Evolutionary conservation across 2,329 filamentous ascomycete species (phyloP).

Genomic region (Fusarium paranaense): DNA sequence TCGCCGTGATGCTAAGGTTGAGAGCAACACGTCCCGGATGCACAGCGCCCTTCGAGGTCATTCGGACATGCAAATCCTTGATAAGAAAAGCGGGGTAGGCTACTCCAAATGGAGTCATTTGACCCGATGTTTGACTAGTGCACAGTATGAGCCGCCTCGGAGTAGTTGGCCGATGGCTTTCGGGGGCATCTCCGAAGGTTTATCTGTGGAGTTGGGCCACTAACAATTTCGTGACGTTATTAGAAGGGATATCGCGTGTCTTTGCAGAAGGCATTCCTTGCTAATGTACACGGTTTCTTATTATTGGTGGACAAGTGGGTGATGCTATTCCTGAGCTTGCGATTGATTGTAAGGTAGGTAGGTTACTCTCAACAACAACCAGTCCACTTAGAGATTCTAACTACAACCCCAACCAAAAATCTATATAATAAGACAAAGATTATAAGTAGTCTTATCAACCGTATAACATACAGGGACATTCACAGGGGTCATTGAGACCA

Average conservation of each 20-base stretch:
- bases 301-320: not conserved
- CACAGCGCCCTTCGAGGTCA: not conserved
- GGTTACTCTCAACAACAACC: not conserved
- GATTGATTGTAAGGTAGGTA: not conserved
- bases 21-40: not conserved
- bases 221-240: not conserved
- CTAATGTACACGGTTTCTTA: not conserved
- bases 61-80: conserved; percentile 4
- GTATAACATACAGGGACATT: not conserved
- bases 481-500: not conserved
- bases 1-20: not conserved
- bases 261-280: not conserved
- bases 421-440: not conserved
- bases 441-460: not conserved
- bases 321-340: not conserved
- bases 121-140: not conserved
- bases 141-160: not conserved
- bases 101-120: not conserved
- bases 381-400: not conserved
- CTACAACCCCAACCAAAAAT: not conserved
- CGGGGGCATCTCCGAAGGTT: not conserved
- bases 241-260: not conserved
- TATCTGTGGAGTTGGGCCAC: not conserved
- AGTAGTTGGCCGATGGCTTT: not conserved
- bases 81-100: conserved; percentile 10